Evolutionary conservation across 2,329 filamentous ascomycete genomes (phyloP), one percentile per base, ranked within the genome.

Genomic region (Trichoderma guizhouense): DNA sequence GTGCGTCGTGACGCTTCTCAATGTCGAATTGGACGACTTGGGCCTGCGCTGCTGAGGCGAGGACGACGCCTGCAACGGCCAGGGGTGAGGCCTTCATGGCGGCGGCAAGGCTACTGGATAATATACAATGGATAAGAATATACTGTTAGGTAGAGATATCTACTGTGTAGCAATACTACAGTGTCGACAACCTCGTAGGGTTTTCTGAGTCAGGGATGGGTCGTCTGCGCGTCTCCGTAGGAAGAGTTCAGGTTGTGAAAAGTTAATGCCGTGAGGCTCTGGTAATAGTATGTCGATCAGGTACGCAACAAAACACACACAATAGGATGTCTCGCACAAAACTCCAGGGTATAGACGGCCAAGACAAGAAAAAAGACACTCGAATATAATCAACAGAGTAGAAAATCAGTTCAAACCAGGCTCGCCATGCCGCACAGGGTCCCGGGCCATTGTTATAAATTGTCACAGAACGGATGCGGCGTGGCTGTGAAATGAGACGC

Each of bases 21-120:
- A 88, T 85, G 70, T 83, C 82, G 84, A 84, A 87, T 75, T 85
- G 82, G 15, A 88, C 82, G 24, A 86, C 75, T 71, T 79, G 79
- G 24, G 75, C 76, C 69, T 76, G 69, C 21, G 71, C 73, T n/a
- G 69, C 28, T 21, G 75, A 63, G 69, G 68, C 68, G 71, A 72
- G n/a, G 57, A 66, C 71, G 36, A 62, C 32, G 73, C 61, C 55
- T 61, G 61, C 58, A 64, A 65, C 32, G 64, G 70, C 64, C 55
- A 66, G 67, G 53, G 65, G 66, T 30, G 57, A 63, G 55, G 68
- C 63, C 34, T 67, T 73, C 72, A 73, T 73, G 66, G 53, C 21
- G 66, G 53, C 21, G 36, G 36, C 53, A 21, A n/a, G 28, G 32
- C 30, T 69, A 61, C 55, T 39, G 55, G 39, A 26, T 11, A 24